These are phyloP conservation scores for Hawksworthiomyces lignivorus DNA, from an alignment of 2,329 filamentous ascomycete genomes.

Conservation along the genomic window DNA sequence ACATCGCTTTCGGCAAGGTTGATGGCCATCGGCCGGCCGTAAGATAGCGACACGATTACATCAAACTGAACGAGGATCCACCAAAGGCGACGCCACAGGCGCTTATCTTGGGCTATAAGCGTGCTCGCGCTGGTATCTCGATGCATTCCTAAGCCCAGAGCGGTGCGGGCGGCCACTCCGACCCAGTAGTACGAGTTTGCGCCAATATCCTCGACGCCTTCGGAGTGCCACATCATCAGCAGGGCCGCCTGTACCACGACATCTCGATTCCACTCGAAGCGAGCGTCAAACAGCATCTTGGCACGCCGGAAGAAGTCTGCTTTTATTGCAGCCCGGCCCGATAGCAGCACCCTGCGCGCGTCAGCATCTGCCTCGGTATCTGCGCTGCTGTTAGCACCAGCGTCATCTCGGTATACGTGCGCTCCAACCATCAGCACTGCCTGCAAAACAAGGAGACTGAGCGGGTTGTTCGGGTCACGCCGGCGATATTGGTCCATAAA, in stretches of 20 bases:
- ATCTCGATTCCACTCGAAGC: conserved; percentile 45
- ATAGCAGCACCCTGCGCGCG: neutral
- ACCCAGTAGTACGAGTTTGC: conserved; percentile 47
- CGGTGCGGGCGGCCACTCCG: conserved; percentile 43
- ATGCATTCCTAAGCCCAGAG: conserved; percentile 47
- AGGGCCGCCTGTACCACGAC: conserved; percentile 47
- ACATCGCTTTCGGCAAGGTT: conserved; percentile 6
- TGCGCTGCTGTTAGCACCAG: neutral
- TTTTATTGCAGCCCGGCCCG: conserved; percentile 24
- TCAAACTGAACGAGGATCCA: conserved; percentile 9
- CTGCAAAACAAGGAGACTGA: conserved; percentile 83
- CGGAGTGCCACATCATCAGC: conserved; percentile 48
- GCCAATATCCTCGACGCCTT: conserved; percentile 46
- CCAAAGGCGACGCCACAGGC: conserved; percentile 22
- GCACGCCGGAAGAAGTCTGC: conserved; percentile 42
- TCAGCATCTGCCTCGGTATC: neutral
- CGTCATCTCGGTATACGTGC: conserved; percentile 37
- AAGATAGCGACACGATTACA: conserved; percentile 4
- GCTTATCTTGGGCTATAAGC: conserved; percentile 24
- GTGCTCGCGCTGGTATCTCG: conserved; percentile 23
- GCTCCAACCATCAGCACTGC: conserved; percentile 64
- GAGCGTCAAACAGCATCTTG: conserved; percentile 44
- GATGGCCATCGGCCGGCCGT: conserved; percentile 1
- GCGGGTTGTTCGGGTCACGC: conserved; percentile 61
- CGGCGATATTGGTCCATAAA: conserved; percentile 73